Percentiles rank a stretch among this genome's conserved stretches.
phyloP scores from a whole-genome alignment of 2,329 filamentous ascomycete genomes.

The Aureobasidium sp. region DNA sequence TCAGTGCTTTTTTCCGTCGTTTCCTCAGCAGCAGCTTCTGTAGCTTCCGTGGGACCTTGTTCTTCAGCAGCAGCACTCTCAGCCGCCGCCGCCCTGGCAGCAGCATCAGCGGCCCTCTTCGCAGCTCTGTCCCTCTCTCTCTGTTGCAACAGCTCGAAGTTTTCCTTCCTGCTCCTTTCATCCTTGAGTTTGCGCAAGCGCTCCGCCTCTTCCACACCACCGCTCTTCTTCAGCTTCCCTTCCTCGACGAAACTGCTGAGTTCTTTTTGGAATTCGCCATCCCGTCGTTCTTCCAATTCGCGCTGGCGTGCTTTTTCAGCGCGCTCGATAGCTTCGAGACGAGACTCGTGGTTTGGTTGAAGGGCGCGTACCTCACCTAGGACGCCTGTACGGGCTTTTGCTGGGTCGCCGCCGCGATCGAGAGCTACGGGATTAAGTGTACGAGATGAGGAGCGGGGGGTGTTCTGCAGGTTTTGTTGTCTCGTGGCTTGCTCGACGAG shows the following conservation, averaged over 20 bases:
- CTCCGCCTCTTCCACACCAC: conserved; percentile 90
- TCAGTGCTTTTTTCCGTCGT: neutral
- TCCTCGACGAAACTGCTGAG: conserved; percentile 78
- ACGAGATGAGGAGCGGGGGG: conserved; percentile 13
- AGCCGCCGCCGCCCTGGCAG: conserved; percentile 12
- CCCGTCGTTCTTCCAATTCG: conserved; percentile 70
- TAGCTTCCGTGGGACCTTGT: conserved; percentile 12
- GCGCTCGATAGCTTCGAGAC: conserved; percentile 93
- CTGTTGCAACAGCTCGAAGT: conserved; percentile 46
- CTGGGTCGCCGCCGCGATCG: conserved; percentile 52
- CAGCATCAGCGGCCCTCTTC: conserved; percentile 22
- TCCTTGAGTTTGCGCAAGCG: conserved; percentile 76
- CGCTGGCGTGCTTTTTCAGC: conserved; percentile 86
- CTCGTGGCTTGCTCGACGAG: conserved; percentile 98
- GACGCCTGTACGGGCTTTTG: conserved; percentile 80
- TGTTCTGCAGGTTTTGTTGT: conserved; percentile 75
- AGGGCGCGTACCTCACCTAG: conserved; percentile 88
- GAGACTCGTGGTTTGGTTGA: conserved; percentile 86
- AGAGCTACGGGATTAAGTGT: conserved; percentile 25
- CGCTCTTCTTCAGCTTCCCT: conserved; percentile 89
- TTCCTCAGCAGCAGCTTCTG: conserved; percentile 14
- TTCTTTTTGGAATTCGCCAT: conserved; percentile 77
- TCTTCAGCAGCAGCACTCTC: conserved; percentile 17
- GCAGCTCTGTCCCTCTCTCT: conserved; percentile 37
- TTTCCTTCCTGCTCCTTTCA: conserved; percentile 74